Percentiles rank a stretch among this genome's conserved stretches.
Evolutionary conservation across 441 rosid genomes (phyloP).

Genomic region (Eugenia klotzschiana): DNA sequence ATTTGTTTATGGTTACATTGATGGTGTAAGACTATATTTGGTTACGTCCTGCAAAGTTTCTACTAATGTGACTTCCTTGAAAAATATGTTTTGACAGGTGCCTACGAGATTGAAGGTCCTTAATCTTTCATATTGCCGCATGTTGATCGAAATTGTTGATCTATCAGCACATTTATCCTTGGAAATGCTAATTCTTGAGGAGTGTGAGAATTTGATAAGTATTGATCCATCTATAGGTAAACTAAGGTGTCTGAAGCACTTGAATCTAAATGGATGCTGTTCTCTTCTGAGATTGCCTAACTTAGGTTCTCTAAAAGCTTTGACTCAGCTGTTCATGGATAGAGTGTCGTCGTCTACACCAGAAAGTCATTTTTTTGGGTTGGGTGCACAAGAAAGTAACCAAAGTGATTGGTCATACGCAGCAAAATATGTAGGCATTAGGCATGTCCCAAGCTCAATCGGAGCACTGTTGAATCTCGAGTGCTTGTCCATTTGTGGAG

Average conservation of each 20-base stretch:
- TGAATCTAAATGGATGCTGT: background rate
- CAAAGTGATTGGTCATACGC: background rate
- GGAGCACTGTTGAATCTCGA: background rate
- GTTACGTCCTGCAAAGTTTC: background rate
- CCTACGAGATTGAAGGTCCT: background rate
- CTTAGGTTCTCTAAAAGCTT: background rate
- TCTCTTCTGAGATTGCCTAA: background rate
- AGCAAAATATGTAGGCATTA: background rate
- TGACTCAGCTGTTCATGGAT: background rate
- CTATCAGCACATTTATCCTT: background rate
- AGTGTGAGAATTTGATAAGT: background rate
- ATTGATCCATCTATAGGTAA: background rate
- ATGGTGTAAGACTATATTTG: background rate
- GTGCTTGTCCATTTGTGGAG: background rate
- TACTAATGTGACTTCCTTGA: background rate
- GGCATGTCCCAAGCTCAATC: background rate
- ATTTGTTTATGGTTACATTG: background rate
- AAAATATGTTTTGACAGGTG: background rate
- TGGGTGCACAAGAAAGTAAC: background rate
- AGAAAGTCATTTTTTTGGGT: no score
- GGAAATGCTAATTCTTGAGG: background rate
- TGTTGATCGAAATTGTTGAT: fast-evolving
- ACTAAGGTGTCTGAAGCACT: background rate
- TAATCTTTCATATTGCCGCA: background rate
- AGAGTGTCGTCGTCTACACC: no score